A percentile compares a stretch with the other conserved stretches of the same genome.
phyloP scores from a whole-genome alignment of 106 monocot genomes.

The Apostasia ramifera region DNA sequence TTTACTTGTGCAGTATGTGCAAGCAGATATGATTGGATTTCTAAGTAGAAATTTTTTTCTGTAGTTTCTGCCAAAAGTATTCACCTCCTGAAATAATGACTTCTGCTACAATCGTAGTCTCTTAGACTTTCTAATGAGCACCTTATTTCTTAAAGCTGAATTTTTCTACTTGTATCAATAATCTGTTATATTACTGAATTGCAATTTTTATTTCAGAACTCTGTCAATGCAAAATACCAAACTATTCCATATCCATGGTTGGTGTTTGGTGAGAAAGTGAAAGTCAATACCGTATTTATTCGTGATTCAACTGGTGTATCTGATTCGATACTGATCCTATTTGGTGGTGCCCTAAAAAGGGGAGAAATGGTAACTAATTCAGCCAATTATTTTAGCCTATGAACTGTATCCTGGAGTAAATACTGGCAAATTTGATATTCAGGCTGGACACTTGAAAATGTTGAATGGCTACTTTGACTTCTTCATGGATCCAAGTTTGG shows the following conservation, averaged over 20 bases:
- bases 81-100: too few relatives aligned
- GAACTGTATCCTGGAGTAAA: background rate
- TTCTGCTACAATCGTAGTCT: too few relatives aligned
- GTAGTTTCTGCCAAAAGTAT: too few relatives aligned
- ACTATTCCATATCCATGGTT: conserved; percentile 96
- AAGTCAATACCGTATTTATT: conserved; percentile 90
- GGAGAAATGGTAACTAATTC: conserved; percentile 60
- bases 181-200: background rate
- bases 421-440: conserved; percentile 7
- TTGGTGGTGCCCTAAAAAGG: conserved; percentile 71
- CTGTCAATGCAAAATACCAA: conserved; percentile 96
- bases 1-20: too few relatives aligned
- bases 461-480: conserved; percentile 95
- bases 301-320: conserved; percentile 99
- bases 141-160: background rate
- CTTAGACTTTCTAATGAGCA: background rate
- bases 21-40: too few relatives aligned
- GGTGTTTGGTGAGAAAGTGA: conserved; percentile 97
- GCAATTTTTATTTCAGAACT: conserved; percentile 57
- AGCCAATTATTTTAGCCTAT: conserved; percentile 4
- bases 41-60: too few relatives aligned
- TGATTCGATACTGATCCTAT: conserved; percentile 89
- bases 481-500: conserved; percentile 96
- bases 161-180: background rate
- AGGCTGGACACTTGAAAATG: conserved; percentile 97